Evolutionary conservation across 306 rosid species (phyloP), one percentile per base, ranked within the genome.

Genomic region (Castanospermum australe): DNA sequence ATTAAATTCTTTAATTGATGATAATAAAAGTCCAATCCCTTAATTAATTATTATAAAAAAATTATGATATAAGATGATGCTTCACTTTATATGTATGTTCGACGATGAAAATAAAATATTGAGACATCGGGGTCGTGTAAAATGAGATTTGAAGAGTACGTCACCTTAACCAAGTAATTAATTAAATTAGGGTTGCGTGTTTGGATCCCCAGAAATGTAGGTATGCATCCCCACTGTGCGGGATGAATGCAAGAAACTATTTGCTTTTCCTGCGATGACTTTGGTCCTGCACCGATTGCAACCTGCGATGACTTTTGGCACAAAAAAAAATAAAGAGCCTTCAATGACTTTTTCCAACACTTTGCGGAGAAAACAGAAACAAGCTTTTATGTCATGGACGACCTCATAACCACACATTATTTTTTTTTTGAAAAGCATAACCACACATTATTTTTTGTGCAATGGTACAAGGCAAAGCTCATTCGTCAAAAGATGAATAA

Each of bases 241-340:
- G 50, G 39, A 67, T 74, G 79, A 59, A 60, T 11, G 67, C 30
- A 70, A 51, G 33, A 44, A 67, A 22, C 12, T 42, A 10, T 38
- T 38, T 4, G 4, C 15, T 39, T 28, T 28, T 11, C 8, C 1
- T 5, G 20, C n/a, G n/a, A 50, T 3, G 11, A 17, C n/a, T 75
- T 62, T 32, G 62, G 71, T 47, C 63, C 11, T 61, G 52, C 44
- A 14, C 17, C 17, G 21, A n/a, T 14, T 18, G 33, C 70, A 60
- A 61, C 60, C 5, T 75, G 60, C n/a, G 21, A 30, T 2, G 71
- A 75, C 61, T 75, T 75, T 30, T 73, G 8, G n/a, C n/a, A n/a
- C n/a, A n/a, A n/a, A n/a, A n/a, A n/a, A n/a, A n/a, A n/a, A n/a
- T n/a, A n/a, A n/a, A n/a, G n/a, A n/a, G n/a, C n/a, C n/a, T n/a